Base-by-base conservation (phyloP, 2,329 filamentous ascomycete species). In the Clonostachys solani region DNA sequence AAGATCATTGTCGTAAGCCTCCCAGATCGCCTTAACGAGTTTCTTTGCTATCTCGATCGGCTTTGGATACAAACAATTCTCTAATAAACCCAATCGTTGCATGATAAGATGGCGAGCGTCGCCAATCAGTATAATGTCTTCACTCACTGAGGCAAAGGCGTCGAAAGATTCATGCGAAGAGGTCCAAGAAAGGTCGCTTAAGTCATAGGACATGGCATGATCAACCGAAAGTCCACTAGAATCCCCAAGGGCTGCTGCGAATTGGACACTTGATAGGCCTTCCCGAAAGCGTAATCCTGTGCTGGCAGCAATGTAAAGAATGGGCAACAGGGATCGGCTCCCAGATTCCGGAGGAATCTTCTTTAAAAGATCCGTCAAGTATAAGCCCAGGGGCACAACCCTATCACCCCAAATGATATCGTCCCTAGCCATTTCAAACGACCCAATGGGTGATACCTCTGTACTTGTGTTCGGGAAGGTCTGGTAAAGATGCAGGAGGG, bases 1-100 rank as follows among this genome's bases (percentile, higher is more conserved):
- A 9, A 50, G 16, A 42, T 71, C 69, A 4, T 50, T 53, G 35
- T 72, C 69, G 17, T 72, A 72, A 1, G 63, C 64, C 2, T 58
- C 59, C 69, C 69, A 72, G 3, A 72, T 65, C 0, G 66, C 62
- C n/a, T 60, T 65, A 8, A 72, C 59, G 2, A 72, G 57, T 38
- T 69, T 57, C 50, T 68, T 69, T 2, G 69, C 69, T n/a, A 72
- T 65, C 1, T 59, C 53, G 2, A 72, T 68, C 3, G 69, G 69
- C 12, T 66, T 67, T 4, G 69, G 69, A 5, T 68, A 69, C 6
- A 72, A 49, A 16, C 53, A 68, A 12, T 62, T 59, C 50, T 72
- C 69, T 23, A 72, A 43, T 17, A 67, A 61, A 5, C 62, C 60
- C 3, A 72, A 54, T 4, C 69, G 53, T 2, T 59, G 58, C 57